Evolutionary conservation across 345 rosid genomes (phyloP).

Genomic region (Citrus reticulata): DNA sequence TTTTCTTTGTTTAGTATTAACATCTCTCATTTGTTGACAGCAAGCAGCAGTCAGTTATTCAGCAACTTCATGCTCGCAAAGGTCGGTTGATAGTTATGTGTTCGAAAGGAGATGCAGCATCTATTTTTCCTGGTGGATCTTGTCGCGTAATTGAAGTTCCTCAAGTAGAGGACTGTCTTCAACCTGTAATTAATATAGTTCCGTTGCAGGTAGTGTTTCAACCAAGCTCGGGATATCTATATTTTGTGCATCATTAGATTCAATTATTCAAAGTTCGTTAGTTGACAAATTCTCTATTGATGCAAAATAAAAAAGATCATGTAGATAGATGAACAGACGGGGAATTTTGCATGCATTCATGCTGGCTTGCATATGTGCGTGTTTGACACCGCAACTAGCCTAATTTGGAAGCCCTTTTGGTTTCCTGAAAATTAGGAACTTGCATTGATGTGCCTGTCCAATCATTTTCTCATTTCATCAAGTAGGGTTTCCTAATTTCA

Average conservation of each 20-base stretch:
- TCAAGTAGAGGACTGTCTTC: slow-evolving; percentile 91
- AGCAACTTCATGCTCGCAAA: slow-evolving; percentile 90
- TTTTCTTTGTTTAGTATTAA: slow-evolving; percentile 7
- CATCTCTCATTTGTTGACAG: slow-evolving; percentile 33
- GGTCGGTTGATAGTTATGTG: slow-evolving; percentile 85
- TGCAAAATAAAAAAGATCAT: background rate
- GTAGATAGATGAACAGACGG: background rate
- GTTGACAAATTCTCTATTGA: background rate
- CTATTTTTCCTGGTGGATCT: slow-evolving; percentile 67
- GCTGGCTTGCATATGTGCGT: background rate
- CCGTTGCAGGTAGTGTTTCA: slow-evolving; percentile 67
- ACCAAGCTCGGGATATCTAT: background rate
- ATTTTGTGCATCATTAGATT: background rate
- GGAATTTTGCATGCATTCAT: background rate
- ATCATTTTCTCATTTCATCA: background rate
- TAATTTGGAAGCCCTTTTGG: background rate
- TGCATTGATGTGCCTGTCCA: background rate
- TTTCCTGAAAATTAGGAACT: background rate
- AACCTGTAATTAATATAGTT: slow-evolving; percentile 78
- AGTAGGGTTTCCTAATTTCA: background rate
- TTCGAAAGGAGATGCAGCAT: slow-evolving; percentile 75
- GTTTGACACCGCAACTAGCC: background rate
- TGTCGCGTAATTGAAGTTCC: slow-evolving; percentile 84
- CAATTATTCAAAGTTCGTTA: background rate
- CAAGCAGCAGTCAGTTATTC: slow-evolving; percentile 90